Base-by-base conservation (phyloP, 225 moss, liverwort and hornwort species). In the Polytrichum commune region DNA sequence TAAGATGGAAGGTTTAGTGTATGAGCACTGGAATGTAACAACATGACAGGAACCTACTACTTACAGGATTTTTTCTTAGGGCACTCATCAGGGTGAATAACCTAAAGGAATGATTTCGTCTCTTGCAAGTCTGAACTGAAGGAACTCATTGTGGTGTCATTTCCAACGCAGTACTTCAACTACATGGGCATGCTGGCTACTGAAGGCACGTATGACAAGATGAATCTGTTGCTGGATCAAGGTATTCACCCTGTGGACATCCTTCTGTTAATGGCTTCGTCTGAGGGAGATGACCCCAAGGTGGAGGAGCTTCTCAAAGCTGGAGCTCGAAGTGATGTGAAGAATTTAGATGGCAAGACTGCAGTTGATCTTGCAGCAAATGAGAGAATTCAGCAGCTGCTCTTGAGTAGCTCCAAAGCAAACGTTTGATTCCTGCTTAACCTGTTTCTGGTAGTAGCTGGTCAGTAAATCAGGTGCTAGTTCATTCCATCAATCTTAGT, bases 111-210 rank as follows among this genome's bases (percentile, higher is more conserved):
- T 16, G 46, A 46, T 46, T 46, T 46, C 16, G 13, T 46, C 46
- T 16, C 46, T 46, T 16, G 46, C 46, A 46, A 46, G 46, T 46
- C 46, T 46, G 16, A 46, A 46, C 46, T 46, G 13, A 46, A 46
- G 46, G 46, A 16, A 46, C 16, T 13, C 46, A 46, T 46, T 46
- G 46, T 46, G 46, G 46, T 46, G 46, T 13, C 64, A 35, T 63
- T 79, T 64, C 5, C 16, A 71, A 26, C 73, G 58, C 86, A 94
- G 96, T 97, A 93, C 60, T 98, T 95, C 82, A 98, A 98, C 62
- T 98, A 95, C 79, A 98, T 98, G 98, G 98, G 98, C 54, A 98
- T 98, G 93, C 71, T 98, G 71, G 98, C 98, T 66, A 90, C 91
- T 6, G 95, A 95, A 76, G 98, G 98, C 54, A 85, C 87, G 8